Conservation (phyloP, 1,284 basidiomycete genomes). For the Boletellus deceptivus region DNA sequence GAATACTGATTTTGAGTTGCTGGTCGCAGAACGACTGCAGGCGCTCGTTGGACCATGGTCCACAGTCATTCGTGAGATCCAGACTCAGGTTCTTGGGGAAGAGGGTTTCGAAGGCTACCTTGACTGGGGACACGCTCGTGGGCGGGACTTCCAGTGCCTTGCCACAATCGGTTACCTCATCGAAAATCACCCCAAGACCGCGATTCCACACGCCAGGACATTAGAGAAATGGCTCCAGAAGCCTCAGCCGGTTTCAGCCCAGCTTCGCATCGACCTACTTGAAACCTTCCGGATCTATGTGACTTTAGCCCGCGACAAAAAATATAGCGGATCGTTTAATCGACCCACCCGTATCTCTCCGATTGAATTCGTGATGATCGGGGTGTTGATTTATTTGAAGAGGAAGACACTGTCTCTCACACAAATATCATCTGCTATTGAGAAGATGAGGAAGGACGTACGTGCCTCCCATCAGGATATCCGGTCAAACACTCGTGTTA, state of each 20-base stretch:
- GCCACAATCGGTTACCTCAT: conserved; percentile 44
- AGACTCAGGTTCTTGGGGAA: conserved; percentile 36
- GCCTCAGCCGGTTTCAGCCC: conserved; percentile 27
- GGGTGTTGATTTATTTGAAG: conserved; percentile 41
- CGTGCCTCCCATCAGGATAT: conserved; percentile 42
- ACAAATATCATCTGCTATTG: conserved; percentile 43
- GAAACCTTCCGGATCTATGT: conserved; percentile 45
- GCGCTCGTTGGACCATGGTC: conserved; percentile 46
- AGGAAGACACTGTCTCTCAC: conserved; percentile 37
- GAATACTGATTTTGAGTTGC: not conserved
- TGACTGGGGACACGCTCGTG: conserved; percentile 46
- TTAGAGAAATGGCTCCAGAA: conserved; percentile 44
- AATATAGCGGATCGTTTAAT: conserved; percentile 38
- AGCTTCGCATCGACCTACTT: conserved; percentile 33
- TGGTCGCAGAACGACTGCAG: conserved; percentile 43
- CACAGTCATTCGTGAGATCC: conserved; percentile 41
- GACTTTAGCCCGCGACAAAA: conserved; percentile 38
- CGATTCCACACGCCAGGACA: conserved; percentile 31
- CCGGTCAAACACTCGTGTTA: conserved; percentile 41
- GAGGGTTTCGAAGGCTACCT: conserved; percentile 45
- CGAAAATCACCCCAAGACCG: conserved; percentile 32
- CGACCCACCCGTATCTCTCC: conserved; percentile 44
- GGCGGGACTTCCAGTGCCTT: conserved; percentile 48
- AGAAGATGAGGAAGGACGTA: conserved; percentile 43
- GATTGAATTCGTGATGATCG: conserved; percentile 49